phyloP scores from a whole-genome alignment of 192 early-diverging fungal species.

The Backusella liffmaniae region DNA sequence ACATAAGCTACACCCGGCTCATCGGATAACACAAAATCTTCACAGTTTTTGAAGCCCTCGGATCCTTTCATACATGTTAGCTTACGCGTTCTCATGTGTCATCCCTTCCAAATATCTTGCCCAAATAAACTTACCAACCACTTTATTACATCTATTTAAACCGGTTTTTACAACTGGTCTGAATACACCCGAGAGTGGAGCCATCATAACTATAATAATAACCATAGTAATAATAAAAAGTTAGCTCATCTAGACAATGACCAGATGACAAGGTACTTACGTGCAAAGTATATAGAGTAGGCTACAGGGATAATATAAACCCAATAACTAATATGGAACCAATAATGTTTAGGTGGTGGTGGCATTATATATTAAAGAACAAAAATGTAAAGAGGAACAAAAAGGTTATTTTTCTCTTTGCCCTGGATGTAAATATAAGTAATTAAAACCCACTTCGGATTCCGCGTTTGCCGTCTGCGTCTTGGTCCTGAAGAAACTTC shows the following conservation, averaged over 20 bases:
- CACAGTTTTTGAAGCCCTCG: conserved; percentile 9
- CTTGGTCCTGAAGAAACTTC: not conserved
- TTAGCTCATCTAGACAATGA: not conserved
- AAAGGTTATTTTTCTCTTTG: not conserved
- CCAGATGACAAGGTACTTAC: conserved; percentile 1
- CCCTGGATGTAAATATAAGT: not conserved
- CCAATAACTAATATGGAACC: conserved; percentile 9
- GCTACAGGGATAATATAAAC: not conserved
- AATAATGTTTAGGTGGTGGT: conserved; percentile 3
- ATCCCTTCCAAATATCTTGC: not conserved
- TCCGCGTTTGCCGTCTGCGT: not conserved
- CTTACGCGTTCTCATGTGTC: not conserved
- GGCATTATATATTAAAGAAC: not conserved
- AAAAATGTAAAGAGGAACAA: not conserved
- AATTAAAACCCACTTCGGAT: conserved; percentile 1
- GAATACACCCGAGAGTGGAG: not conserved
- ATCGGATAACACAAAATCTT: conserved; percentile 10
- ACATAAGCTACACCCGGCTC: conserved; percentile 10
- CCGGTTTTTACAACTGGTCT: not conserved
- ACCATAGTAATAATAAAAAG: not conserved
- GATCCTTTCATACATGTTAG: not conserved
- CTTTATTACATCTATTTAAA: conserved; percentile 4
- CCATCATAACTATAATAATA: not conserved
- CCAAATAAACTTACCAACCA: not conserved
- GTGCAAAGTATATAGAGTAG: not conserved